Evolutionary conservation across 2,329 filamentous ascomycete species (phyloP).

Genomic region (Ampelomyces quisqualis): DNA sequence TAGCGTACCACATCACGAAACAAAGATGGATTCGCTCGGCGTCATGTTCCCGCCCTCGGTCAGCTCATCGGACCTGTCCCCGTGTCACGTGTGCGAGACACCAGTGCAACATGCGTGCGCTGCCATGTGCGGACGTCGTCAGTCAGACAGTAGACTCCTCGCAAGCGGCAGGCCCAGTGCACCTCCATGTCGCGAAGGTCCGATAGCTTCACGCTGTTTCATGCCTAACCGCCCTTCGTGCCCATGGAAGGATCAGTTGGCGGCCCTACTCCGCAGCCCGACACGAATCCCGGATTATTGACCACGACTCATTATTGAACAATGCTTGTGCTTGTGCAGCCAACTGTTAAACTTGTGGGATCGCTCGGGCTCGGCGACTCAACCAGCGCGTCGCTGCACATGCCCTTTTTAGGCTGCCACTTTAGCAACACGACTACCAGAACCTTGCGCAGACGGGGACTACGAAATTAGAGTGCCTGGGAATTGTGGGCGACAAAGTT

Average conservation of each 20-base stretch:
- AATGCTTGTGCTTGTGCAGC: constrained; percentile 4
- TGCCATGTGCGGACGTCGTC: constrained; percentile 2
- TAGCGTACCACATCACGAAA: constrained; percentile 8
- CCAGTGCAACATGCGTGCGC: neutral
- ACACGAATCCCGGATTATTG: too few relatives aligned
- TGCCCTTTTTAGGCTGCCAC: constrained; percentile 2
- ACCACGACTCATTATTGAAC: too few relatives aligned
- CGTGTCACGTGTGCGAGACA: neutral
- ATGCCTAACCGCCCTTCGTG: constrained; percentile 1
- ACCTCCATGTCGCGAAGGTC: constrained; percentile 6
- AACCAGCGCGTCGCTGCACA: constrained; percentile 4
- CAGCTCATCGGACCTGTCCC: constrained; percentile 1
- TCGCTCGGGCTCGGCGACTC: constrained; percentile 5
- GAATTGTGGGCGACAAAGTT: neutral
- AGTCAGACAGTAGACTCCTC: too few relatives aligned
- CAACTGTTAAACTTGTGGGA: neutral
- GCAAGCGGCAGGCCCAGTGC: too few relatives aligned
- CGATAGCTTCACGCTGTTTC: constrained; percentile 7
- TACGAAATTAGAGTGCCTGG: constrained; percentile 3
- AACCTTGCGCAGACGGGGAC: constrained; percentile 6
- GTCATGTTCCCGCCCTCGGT: constrained; percentile 1
- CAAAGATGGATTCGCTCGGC: constrained; percentile 2
- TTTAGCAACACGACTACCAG: constrained; percentile 1
- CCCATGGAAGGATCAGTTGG: too few relatives aligned
- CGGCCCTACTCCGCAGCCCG: constrained; percentile 1